A percentile compares a stretch with the other conserved stretches of the same genome.
Conservation (phyloP, 2,329 filamentous ascomycete species). For the Nigrospora osmanthi region DNA sequence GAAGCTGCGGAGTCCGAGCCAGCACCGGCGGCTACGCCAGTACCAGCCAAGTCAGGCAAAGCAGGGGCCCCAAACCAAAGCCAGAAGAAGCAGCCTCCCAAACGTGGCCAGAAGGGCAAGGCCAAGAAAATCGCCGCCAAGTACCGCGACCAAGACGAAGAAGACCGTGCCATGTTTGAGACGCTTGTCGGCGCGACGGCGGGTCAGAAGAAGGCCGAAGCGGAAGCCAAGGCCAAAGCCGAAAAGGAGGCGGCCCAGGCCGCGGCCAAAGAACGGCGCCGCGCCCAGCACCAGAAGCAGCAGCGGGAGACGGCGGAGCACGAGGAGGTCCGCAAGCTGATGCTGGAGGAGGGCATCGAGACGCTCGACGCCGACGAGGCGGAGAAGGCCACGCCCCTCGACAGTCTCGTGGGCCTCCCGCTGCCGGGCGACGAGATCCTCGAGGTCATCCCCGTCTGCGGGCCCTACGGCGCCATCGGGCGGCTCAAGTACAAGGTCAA, state of each 20-base stretch:
- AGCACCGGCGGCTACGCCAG: constrained; percentile 13
- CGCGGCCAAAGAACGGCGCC: constrained; percentile 65
- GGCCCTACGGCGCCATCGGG: constrained; percentile 54
- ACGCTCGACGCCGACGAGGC: constrained; percentile 52
- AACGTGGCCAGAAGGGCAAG: constrained; percentile 73
- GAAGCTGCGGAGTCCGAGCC: constrained; percentile 22
- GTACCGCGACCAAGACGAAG: constrained; percentile 91
- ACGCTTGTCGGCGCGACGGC: constrained; percentile 73
- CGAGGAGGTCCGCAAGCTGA: constrained; percentile 58
- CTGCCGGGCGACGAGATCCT: constrained; percentile 77
- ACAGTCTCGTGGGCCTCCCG: constrained; percentile 70
- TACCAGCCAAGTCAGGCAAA: constrained; percentile 13
- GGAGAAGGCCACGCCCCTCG: constrained; percentile 48
- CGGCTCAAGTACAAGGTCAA: constrained; percentile 92
- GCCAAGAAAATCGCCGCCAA: constrained; percentile 82
- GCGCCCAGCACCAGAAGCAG: constrained; percentile 70
- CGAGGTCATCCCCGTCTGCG: constrained; percentile 56
- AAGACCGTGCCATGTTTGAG: constrained; percentile 79
- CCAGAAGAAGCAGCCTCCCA: constrained; percentile 39
- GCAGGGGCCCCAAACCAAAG: constrained; percentile 17
- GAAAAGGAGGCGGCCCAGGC: constrained; percentile 64
- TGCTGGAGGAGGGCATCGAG: constrained; percentile 52
- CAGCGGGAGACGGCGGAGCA: constrained; percentile 70
- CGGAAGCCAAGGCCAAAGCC: constrained; percentile 59
- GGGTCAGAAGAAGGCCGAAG: constrained; percentile 59